Conservation (phyloP, 2,329 filamentous ascomycete species). For the Cladophialophora yegresii region DNA sequence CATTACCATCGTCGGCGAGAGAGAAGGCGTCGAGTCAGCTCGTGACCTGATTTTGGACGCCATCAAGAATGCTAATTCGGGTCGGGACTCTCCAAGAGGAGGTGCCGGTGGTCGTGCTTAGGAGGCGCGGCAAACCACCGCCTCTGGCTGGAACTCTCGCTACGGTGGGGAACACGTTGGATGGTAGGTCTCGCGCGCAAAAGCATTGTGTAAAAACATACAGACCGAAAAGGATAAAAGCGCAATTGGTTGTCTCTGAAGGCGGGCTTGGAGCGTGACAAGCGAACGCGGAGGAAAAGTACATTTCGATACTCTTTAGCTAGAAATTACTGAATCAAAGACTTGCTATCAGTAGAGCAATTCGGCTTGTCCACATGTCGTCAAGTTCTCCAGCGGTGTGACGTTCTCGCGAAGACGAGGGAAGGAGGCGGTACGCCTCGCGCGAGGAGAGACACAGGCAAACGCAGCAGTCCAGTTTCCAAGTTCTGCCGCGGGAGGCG, state of each 20-base stretch:
- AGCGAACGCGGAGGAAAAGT: neutral
- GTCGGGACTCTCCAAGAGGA: constrained; percentile 11
- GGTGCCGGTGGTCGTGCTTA: constrained; percentile 9
- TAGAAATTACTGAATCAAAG: neutral
- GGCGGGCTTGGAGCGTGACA: neutral
- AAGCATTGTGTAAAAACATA: neutral
- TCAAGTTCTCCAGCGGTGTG: neutral
- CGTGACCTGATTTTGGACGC: constrained; percentile 86
- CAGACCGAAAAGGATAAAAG: neutral
- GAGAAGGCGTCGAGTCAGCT: constrained; percentile 80
- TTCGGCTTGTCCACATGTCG: neutral
- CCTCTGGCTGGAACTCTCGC: constrained; percentile 1
- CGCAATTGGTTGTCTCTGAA: neutral
- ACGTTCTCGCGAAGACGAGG: too few species aligned
- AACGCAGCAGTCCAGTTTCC: too few species aligned
- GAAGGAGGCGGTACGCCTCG: too few species aligned
- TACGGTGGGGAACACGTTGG: neutral
- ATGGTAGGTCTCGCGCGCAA: neutral
- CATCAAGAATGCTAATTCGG: constrained; percentile 61
- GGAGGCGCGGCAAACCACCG: neutral
- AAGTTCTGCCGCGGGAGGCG: too few species aligned
- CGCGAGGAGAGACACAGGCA: too few species aligned
- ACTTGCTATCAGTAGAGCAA: neutral
- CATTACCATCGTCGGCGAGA: constrained; percentile 82
- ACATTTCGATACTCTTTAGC: neutral